Evolutionary conservation across 306 rosid genomes (phyloP), one percentile per base, ranked within the genome.

Genomic region (Erythrophleum fordii): DNA sequence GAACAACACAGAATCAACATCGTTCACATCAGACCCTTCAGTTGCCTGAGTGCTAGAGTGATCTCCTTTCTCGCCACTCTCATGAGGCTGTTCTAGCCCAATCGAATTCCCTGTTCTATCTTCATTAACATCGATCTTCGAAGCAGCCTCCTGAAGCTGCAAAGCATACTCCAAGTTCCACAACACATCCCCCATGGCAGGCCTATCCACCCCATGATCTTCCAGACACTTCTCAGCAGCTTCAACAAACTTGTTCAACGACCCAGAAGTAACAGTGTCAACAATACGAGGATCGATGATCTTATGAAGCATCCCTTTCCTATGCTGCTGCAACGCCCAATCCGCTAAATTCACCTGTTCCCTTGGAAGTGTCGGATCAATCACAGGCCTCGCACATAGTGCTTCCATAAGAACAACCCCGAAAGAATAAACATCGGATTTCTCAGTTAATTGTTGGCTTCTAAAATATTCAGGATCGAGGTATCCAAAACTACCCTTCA

Each of bases 401-500:
- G 79, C 91, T 82, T 91, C 95, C 11, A 91, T 82, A 0, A 90
- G 88, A 6, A 95, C 95, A 23, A 95, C 99, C 6, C 99, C 99
- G 52, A 95, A 91, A 31, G 97, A 95, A 81, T 92, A 95, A 8
- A 95, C 83, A 69, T 95, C 95, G 1, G 97, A 92, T 84, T 95
- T 95, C 17, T 95, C 91, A 0, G 97, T 95, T 0, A 95, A 82
- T 16, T 92, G 91, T 45, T 91, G 97, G 18, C 89, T 83, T 59
- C 89, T 89, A 51, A 86, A 95, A 78, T 95, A 92, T 65, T 92
- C 94, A 3, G 97, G 98, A 73, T 95, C 98, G 23, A 95, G 91
- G 78, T 95, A 95, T 1, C 98, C 98, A 48, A 95, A 88, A 73
- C 99, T 95, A 0, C 97, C 99, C 83, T 95, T 95, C 84, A 95